Evolutionary conservation across 345 rosid genomes (phyloP).

Genomic region (Salix brachista): DNA sequence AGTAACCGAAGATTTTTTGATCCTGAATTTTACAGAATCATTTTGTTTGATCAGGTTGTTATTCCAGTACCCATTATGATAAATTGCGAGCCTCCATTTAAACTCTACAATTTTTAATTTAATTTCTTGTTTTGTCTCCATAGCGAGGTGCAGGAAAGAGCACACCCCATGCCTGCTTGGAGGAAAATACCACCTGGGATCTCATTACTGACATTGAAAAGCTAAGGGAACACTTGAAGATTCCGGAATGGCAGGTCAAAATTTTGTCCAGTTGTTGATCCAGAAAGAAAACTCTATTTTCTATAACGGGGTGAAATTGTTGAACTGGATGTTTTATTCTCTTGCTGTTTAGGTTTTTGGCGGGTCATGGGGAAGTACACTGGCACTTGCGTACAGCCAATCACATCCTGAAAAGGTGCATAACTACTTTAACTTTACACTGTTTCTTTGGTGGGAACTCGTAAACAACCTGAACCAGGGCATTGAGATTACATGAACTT

Average conservation of each 20-base stretch:
- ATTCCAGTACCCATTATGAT: conserved; percentile 3
- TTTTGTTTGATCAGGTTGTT: conserved; percentile 84
- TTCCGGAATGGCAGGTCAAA: conserved; percentile 89
- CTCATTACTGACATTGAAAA: conserved; percentile 80
- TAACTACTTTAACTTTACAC: not conserved
- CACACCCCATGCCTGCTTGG: conserved; percentile 95
- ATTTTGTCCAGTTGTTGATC: not conserved
- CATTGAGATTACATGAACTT: not conserved
- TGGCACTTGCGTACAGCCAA: conserved; percentile 85
- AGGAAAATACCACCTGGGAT: conserved; percentile 87
- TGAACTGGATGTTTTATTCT: not conserved
- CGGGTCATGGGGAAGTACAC: conserved; percentile 98
- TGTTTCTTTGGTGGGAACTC: conserved; percentile 7
- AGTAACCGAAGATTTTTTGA: conserved; percentile 79
- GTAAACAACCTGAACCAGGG: not conserved
- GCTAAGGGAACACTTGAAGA: conserved; percentile 68
- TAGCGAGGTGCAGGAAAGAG: conserved; percentile 96
- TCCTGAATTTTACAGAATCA: conserved; percentile 71
- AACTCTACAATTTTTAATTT: not conserved
- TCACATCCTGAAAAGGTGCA: conserved; percentile 78
- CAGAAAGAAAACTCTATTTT: not conserved
- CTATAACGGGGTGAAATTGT: not conserved
- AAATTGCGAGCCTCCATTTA: not conserved
- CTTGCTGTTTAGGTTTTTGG: conserved; percentile 66
- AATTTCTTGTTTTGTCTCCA: not conserved